Evolutionary conservation across 176 grass and related monocot genomes (phyloP), one percentile per base, ranked within the genome.

Genomic region (Phoenix roebelenii): DNA sequence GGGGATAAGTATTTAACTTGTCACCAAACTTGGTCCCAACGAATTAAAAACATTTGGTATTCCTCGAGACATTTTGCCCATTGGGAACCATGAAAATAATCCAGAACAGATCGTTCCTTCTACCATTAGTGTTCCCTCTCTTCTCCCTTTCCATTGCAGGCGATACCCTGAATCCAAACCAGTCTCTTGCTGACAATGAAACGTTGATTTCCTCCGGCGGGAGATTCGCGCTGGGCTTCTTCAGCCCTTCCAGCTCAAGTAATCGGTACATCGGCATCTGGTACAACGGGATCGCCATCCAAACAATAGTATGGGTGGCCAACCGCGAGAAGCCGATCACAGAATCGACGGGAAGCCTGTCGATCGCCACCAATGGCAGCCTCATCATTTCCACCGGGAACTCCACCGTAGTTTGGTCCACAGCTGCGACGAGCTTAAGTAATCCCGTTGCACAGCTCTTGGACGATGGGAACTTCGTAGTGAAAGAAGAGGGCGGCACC

Each of bases 231-330:
- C 60, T 86, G 15, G 83, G 83, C 55, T 77, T 86, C 78, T 86
- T 86, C 78, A 70, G 74, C 22, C 83, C 83, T 60, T 70, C 50
- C 18, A 71, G 66, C 22, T 66, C 69, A 65, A 81, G 69, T 55
- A 52, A 0, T 78, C 68, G 73, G 1, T 86, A 77, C 65, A 32
- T 86, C 39, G 83, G 83, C 25, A 68, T 86, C 5, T 86, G 83
- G 78, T 86, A 86, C 78, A 60, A 56, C 69, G 73, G 74, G 69
- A 70, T 86, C 51, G 59, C 65, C 25, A 4, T 74, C 60, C 74
- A 74, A 50, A 86, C 83, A 0, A 78, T 86, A 1, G 74, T 86
- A n/a, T 86, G 83, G 83, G 74, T 86, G 5, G 83, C 83, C 70
- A 86, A 86, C 74, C 78, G 83, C 61, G 73, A 61, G 74, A 18